Base-by-base conservation (phyloP, 495 filamentous ascomycete species). In the Melanomma pulvis-pyrius region DNA sequence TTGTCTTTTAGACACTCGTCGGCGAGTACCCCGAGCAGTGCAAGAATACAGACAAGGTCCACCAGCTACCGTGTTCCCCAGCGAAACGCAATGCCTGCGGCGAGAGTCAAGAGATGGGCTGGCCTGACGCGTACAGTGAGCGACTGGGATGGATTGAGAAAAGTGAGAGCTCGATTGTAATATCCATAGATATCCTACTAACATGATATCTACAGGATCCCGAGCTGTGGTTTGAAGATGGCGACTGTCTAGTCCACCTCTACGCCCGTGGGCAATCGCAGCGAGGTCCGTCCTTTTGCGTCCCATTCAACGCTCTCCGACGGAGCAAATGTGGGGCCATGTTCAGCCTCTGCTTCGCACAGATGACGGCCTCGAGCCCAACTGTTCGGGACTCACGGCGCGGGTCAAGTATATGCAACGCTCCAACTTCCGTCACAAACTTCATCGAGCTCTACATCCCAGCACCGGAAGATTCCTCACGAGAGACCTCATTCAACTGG, bases 211-310 rank as follows among this genome's bases (percentile, higher is more conserved):
- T 44, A 26, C 34, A 83, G 81, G 88, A 90, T 71, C 76, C 82
- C 15, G 86, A 90, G 59, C 78, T 90, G 15, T 90, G 86, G 86
- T 80, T 78, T 73, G 76, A 79, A 0, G 74, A 84, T 59, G 88
- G 84, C 12, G 83, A 90, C 71, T 90, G 87, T 66, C 75, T 83
- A 1, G 79, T 90, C 1, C 78, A 89, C 73, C 78, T 90, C 5
- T 86, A 90, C 59, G 80, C 74, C 6, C 76, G 77, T 61, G 86
- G 87, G 4, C 82, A 83, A 47, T 88, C 86, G 8, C 79, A 78
- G 59, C 75, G 85, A 70, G 84, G 86, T 0, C 83, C 88, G 30
- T 82, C 87, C 17, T 84, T 90, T 65, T 81, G 81, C 47, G 75
- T 90, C 3, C 80, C 80, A 9, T 82, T 85, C 59, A 72, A 74